These are phyloP conservation scores for Astrothelium macrocarpum DNA, from an alignment of 495 filamentous ascomycete species.

Conservation along the genomic window DNA sequence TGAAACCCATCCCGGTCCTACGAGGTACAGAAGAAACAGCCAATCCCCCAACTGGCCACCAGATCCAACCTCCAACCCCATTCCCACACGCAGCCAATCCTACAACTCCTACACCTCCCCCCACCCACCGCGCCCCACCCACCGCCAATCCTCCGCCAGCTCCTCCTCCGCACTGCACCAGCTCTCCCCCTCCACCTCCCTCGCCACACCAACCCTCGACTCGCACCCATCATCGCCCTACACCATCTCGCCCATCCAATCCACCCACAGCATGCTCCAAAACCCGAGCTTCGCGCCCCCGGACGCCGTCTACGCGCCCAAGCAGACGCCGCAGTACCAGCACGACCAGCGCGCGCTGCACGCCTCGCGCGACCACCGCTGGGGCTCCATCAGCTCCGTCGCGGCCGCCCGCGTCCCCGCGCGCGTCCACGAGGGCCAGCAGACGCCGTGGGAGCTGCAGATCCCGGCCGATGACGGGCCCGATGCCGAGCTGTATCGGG, in stretches of 20 bases:
- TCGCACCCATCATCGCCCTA: background rate
- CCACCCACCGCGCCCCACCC: background rate
- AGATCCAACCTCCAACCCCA: background rate
- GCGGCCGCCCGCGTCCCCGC: slow-evolving; percentile 8
- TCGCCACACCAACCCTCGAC: background rate
- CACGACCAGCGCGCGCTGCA: background rate
- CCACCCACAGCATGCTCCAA: background rate
- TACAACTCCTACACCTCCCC: background rate
- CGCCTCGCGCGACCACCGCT: background rate
- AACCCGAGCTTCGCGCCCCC: background rate
- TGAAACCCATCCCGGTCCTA: background rate
- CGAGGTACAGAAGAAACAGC: no score
- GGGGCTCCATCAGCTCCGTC: background rate
- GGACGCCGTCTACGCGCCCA: background rate
- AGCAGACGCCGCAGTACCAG: background rate
- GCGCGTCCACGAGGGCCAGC: slow-evolving; percentile 9
- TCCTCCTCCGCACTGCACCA: background rate
- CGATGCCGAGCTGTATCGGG: background rate
- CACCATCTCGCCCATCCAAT: background rate
- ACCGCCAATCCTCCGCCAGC: background rate
- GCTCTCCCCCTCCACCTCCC: background rate
- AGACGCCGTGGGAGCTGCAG: slow-evolving; percentile 11
- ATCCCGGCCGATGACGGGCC: background rate
- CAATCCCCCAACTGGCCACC: background rate
- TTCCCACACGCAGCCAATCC: background rate